phyloP scores from a whole-genome alignment of 169 alveolate species.

The Amoebophrya sp. region DNA sequence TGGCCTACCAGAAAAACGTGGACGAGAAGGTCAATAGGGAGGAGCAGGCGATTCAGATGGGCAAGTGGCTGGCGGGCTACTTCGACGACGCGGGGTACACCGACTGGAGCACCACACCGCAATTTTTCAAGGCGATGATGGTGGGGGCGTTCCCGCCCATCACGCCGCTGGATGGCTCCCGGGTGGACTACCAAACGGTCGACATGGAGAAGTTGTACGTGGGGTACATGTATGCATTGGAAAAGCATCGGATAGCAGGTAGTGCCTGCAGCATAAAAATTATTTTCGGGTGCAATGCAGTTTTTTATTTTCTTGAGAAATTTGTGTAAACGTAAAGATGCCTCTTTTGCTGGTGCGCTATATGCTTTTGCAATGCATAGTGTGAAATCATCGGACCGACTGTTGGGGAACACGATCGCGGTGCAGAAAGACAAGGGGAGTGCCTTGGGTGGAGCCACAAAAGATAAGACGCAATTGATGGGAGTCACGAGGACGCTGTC shows the following conservation, averaged over 20 bases:
- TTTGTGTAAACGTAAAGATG: too few relatives aligned
- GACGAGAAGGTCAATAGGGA: neutral
- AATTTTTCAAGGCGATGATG: neutral
- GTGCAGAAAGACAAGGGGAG: neutral
- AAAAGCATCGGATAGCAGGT: too few relatives aligned
- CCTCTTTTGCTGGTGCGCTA: too few relatives aligned
- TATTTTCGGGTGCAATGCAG: too few relatives aligned
- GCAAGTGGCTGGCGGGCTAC: neutral
- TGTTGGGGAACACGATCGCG: neutral
- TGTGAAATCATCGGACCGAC: neutral
- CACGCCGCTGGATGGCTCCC: neutral
- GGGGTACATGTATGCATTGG: neutral
- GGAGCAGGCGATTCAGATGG: neutral
- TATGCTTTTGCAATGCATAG: too few relatives aligned
- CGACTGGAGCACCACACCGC: neutral
- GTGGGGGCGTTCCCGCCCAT: neutral
- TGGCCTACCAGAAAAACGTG: too few relatives aligned
- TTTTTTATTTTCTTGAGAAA: too few relatives aligned
- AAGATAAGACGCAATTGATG: neutral
- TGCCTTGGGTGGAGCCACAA: neutral
- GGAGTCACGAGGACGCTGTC: neutral
- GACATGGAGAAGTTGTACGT: neutral
- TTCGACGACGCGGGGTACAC: conserved; percentile 3
- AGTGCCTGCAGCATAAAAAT: too few relatives aligned
- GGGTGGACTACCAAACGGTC: neutral